Evolutionary conservation across 1,139 yeast genomes (phyloP).

Genomic region (Debaryomyces fabryi): DNA sequence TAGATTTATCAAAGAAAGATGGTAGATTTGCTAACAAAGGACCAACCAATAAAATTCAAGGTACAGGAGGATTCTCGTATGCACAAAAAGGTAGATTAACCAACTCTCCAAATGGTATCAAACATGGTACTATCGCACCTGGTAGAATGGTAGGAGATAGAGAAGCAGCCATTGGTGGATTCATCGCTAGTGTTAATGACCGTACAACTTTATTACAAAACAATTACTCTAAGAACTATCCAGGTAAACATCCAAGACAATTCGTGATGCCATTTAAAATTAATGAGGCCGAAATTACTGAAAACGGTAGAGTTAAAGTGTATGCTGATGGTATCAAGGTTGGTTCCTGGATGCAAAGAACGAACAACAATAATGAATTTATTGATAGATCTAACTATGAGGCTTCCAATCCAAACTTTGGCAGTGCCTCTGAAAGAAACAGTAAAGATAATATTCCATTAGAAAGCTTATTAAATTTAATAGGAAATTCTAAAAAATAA

Average conservation of each 20-base stretch:
- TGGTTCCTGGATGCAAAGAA: constrained; percentile 44
- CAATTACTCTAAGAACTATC: constrained; percentile 43
- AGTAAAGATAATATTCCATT: constrained; percentile 36
- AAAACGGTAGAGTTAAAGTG: constrained; percentile 40
- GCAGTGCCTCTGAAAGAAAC: constrained; percentile 38
- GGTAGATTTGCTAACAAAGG: constrained; percentile 14
- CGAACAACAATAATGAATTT: constrained; percentile 20
- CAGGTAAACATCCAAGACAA: constrained; percentile 49
- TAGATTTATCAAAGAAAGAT: constrained; percentile 24
- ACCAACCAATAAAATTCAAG: constrained; percentile 44
- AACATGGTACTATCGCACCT: constrained; percentile 59
- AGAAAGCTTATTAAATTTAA: constrained; percentile 38
- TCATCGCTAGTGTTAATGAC: constrained; percentile 50
- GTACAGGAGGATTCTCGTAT: constrained; percentile 77
- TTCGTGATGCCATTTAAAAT: constrained; percentile 49
- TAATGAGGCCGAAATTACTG: constrained; percentile 41
- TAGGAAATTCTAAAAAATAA: constrained; percentile 14
- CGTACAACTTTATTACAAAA: constrained; percentile 42
- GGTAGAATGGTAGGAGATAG: constrained; percentile 66
- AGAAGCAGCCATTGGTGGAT: constrained; percentile 77
- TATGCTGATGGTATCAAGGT: constrained; percentile 45
- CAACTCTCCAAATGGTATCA: constrained; percentile 76
- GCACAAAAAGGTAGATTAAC: constrained; percentile 68
- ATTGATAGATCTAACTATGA: constrained; percentile 27
- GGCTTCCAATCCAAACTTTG: constrained; percentile 37